Percentiles rank a stretch among this genome's conserved stretches.
phyloP scores from a whole-genome alignment of 163 green algal species.

The Volvox carteri region DNA sequence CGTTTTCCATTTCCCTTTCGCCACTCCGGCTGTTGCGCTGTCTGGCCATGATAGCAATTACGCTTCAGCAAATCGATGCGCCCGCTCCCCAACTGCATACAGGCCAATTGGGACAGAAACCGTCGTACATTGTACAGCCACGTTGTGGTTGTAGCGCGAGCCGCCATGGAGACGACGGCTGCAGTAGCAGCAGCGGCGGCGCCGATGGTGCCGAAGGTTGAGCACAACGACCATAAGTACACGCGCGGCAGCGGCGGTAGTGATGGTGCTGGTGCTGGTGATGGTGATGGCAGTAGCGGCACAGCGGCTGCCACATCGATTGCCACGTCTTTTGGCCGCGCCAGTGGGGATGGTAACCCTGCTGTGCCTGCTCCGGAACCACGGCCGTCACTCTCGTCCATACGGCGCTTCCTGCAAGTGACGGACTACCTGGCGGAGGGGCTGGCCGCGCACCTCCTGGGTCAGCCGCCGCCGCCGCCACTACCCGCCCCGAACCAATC shows the following conservation, averaged over 20 bases:
- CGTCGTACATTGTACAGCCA: slow-evolving; percentile 12
- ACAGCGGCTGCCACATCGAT: neutral
- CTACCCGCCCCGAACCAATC: neutral
- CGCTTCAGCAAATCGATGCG: neutral
- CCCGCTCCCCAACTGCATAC: neutral
- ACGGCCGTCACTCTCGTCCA: neutral
- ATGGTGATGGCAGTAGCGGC: neutral
- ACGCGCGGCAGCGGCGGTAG: too few relatives aligned
- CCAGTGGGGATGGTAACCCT: too few relatives aligned
- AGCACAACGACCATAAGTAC: too few relatives aligned
- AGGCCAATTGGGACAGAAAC: slow-evolving; percentile 13
- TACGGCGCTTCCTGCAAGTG: neutral
- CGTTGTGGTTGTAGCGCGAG: neutral
- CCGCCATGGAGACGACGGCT: neutral
- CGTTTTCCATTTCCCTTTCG: neutral
- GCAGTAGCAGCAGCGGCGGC: neutral
- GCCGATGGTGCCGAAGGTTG: too few relatives aligned
- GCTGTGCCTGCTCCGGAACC: too few relatives aligned
- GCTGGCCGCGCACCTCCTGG: slow-evolving; percentile 35
- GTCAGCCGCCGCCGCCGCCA: neutral
- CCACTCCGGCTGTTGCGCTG: neutral
- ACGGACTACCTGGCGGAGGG: neutral
- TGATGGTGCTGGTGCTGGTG: too few relatives aligned
- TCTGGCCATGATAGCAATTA: neutral
- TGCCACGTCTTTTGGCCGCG: neutral